Evolutionary conservation across 495 filamentous ascomycete genomes (phyloP), one percentile per base, ranked within the genome.

Genomic region (Durotheca rogersii): DNA sequence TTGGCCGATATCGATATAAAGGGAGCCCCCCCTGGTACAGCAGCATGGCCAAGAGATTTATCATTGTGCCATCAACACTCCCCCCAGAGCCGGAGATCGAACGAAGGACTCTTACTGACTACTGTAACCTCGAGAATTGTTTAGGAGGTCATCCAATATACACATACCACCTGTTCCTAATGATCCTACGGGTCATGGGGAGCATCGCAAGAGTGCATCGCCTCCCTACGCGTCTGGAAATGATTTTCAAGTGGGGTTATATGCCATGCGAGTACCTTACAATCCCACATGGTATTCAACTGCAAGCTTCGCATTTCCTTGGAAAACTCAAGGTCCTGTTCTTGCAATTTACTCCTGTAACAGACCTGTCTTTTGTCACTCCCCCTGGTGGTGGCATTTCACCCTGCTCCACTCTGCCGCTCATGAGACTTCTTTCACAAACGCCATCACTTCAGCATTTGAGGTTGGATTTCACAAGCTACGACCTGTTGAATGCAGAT

Each of bases 41-140:
- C 54, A 75, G 72, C 27, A 71, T 70, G 16, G 33, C 52, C 20
- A n/a, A n/a, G n/a, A n/a, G n/a, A n/a, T n/a, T n/a, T n/a, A n/a
- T n/a, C n/a, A n/a, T n/a, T n/a, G n/a, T n/a, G n/a, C n/a, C n/a
- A n/a, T 41, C 34, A 3, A 71, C 66, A 1, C 42, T 74, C 17
- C 0, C 6, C 0, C 4, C 20, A 2, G 38, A 52, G 5, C 67
- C 56, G 2, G 38, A 42, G n/a, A n/a, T n/a, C n/a, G n/a, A n/a
- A n/a, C n/a, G n/a, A n/a, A n/a, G n/a, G n/a, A n/a, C n/a, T n/a
- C n/a, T n/a, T n/a, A n/a, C n/a, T n/a, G n/a, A n/a, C n/a, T n/a
- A n/a, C 2, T 25, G 35, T 4, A 4, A 33, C 18, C 3, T 39
- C 19, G 11, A 14, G 10, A 17, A 9, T 9, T 12, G 15, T 6